Evolutionary conservation across 805 yeast species (phyloP).

Genomic region (Tetrapisispora taiwanensis): DNA sequence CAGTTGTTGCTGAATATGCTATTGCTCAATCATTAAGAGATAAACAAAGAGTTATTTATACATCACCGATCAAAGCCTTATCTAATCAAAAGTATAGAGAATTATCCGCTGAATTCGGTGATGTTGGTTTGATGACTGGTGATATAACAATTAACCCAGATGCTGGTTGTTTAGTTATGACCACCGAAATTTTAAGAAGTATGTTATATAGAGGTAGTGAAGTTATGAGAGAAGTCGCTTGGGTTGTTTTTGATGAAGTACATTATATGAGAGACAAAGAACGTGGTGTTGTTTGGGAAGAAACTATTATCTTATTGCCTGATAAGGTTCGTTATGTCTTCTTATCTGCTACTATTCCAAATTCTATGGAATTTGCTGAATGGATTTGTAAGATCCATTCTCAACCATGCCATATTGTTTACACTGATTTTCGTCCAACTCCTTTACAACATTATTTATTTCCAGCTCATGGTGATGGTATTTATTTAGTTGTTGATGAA

Average conservation of each 20-base stretch:
- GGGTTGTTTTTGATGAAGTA: constrained; percentile 97
- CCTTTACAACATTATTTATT: constrained; percentile 95
- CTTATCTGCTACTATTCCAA: constrained; percentile 92
- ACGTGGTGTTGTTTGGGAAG: constrained; percentile 99
- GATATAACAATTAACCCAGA: constrained; percentile 98
- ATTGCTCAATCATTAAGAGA: constrained; percentile 89
- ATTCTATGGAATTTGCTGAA: constrained; percentile 96
- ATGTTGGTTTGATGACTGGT: constrained; percentile 98
- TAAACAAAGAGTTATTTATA: constrained; percentile 88
- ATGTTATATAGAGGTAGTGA: constrained; percentile 98
- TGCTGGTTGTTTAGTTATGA: constrained; percentile 97
- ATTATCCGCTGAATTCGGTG: constrained; percentile 83
- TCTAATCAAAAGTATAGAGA: constrained; percentile 93
- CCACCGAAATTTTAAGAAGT: constrained; percentile 92
- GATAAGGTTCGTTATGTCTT: constrained; percentile 93
- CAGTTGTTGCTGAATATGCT: constrained; percentile 95
- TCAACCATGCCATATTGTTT: constrained; percentile 97
- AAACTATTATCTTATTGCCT: constrained; percentile 88
- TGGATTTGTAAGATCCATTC: constrained; percentile 94
- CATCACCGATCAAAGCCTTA: constrained; percentile 91
- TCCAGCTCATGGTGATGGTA: constrained; percentile 98
- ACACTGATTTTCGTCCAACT: constrained; percentile 97
- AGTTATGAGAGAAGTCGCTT: constrained; percentile 96
- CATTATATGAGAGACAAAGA: constrained; percentile 97
- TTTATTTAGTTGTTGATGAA: constrained; percentile 94